Percentiles rank a stretch among this genome's conserved stretches.
phyloP scores from a whole-genome alignment of 805 yeast genomes.

The Pichia scutulata region DNA sequence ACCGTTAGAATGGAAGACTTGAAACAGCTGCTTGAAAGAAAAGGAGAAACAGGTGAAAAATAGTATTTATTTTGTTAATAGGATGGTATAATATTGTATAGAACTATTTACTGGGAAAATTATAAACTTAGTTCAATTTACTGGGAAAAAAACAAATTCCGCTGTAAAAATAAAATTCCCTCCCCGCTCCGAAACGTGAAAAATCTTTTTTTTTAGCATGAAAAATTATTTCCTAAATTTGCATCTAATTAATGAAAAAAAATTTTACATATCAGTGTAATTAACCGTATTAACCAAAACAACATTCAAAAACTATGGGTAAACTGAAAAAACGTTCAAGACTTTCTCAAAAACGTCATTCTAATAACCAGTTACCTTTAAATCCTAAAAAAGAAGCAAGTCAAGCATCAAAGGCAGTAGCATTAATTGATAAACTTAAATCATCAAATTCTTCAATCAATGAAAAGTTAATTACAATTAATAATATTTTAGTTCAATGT shows the following conservation, averaged over 20 bases:
- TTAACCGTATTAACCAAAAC: neutral
- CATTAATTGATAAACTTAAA: constrained; percentile 57
- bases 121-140: neutral
- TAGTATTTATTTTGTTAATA: neutral
- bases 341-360: constrained; percentile 30
- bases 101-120: neutral
- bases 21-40: constrained; percentile 13
- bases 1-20: constrained; percentile 18
- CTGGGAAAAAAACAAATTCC: neutral
- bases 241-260: neutral
- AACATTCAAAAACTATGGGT: constrained; percentile 41
- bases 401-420: constrained; percentile 45
- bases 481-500: constrained; percentile 61
- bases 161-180: neutral
- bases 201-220: neutral
- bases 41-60: constrained; percentile 8
- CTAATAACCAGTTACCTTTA: neutral
- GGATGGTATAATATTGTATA: neutral
- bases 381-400: constrained; percentile 16
- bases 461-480: constrained; percentile 72
- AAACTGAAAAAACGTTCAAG: constrained; percentile 64
- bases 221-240: neutral
- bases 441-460: constrained; percentile 45
- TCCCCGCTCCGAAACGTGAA: neutral
- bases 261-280: neutral